phyloP scores from a whole-genome alignment of 1,284 basidiomycete genomes.

The Xerocomus nothofagi region DNA sequence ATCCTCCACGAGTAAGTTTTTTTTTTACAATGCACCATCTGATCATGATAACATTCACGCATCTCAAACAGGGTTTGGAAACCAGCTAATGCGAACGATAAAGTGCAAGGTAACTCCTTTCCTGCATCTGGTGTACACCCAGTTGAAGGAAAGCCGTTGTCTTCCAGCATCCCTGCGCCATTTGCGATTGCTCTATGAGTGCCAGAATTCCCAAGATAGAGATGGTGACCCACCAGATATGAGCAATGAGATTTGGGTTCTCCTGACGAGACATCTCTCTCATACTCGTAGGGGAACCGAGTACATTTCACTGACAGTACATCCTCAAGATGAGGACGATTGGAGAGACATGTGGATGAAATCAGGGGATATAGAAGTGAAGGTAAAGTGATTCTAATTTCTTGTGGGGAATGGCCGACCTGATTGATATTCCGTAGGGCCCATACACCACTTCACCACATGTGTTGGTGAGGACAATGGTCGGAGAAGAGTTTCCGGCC shows the following conservation, averaged over 20 bases:
- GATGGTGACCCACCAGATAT: constrained; percentile 3
- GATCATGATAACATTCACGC: constrained; percentile 2
- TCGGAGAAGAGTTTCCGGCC: not conserved
- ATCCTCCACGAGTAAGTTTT: constrained; percentile 67
- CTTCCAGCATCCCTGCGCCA: constrained; percentile 36
- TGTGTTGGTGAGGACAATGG: constrained; percentile 52
- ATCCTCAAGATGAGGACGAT: constrained; percentile 42
- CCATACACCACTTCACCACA: constrained; percentile 79
- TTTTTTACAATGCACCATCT: not conserved
- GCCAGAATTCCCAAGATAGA: not conserved
- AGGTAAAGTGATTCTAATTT: constrained; percentile 31
- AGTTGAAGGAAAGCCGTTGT: not conserved
- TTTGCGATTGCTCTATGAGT: constrained; percentile 38
- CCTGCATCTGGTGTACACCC: constrained; percentile 1
- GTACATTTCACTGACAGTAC: constrained; percentile 72
- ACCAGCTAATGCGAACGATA: constrained; percentile 18
- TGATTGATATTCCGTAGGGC: constrained; percentile 44
- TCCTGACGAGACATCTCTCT: constrained; percentile 75
- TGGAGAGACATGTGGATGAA: constrained; percentile 21
- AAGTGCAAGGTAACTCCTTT: constrained; percentile 22
- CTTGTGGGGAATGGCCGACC: not conserved
- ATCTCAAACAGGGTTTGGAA: constrained; percentile 56
- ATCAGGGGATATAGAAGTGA: constrained; percentile 36
- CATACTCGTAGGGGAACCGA: constrained; percentile 59
- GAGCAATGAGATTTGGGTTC: constrained; percentile 64